These are phyloP conservation scores for Aureobasidium sp. DNA, from an alignment of 2,329 filamentous ascomycete genomes.

Conservation along the genomic window DNA sequence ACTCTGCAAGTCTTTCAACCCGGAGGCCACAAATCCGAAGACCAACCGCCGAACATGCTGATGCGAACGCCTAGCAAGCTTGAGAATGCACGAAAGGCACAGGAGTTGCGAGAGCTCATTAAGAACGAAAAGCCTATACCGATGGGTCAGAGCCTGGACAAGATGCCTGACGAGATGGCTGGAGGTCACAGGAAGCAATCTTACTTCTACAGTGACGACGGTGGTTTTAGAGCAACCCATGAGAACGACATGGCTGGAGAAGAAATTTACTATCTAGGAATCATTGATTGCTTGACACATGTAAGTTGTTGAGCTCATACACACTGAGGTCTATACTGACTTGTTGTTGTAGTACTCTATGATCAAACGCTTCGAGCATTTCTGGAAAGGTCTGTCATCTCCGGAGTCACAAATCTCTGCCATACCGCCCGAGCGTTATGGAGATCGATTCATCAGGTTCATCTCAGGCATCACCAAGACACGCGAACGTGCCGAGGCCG, in stretches of 20 bases:
- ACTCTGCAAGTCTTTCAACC: constrained; percentile 92
- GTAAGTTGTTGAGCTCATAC: constrained; percentile 47
- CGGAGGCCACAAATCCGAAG: constrained; percentile 50
- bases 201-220: constrained; percentile 89
- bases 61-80: constrained; percentile 88
- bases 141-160: constrained; percentile 70
- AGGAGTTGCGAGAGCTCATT: constrained; percentile 84
- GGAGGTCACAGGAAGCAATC: constrained; percentile 65
- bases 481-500: constrained; percentile 65
- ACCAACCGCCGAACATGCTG: constrained; percentile 48
- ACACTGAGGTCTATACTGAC: neutral
- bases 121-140: constrained; percentile 90
- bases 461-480: constrained; percentile 88
- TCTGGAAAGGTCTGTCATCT: constrained; percentile 86
- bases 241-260: constrained; percentile 77
- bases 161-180: constrained; percentile 80
- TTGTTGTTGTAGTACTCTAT: constrained; percentile 63
- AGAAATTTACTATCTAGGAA: constrained; percentile 94
- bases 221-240: constrained; percentile 85
- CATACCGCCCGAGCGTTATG: constrained; percentile 81
- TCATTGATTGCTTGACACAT: constrained; percentile 96
- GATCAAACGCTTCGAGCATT: constrained; percentile 90
- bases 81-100: constrained; percentile 82
- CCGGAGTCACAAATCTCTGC: constrained; percentile 86
- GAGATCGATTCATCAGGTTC: constrained; percentile 88